Evolutionary conservation across 2,329 filamentous ascomycete genomes (phyloP).

Genomic region (Sporothrix phasma): DNA sequence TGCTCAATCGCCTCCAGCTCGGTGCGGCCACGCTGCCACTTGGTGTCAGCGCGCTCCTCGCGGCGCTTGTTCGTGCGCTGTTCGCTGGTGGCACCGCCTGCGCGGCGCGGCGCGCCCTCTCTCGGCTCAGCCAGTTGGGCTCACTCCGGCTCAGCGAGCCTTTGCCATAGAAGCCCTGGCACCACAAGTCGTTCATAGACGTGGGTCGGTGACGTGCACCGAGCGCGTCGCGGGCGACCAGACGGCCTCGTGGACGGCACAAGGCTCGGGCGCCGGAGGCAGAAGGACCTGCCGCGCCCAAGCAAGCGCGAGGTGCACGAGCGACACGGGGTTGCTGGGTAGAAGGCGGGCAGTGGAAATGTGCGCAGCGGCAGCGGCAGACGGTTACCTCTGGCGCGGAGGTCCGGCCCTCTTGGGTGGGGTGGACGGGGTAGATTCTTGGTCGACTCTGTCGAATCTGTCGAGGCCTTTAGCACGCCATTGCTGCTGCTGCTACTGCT

Average conservation of each 20-base stretch:
- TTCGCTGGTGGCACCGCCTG: slow-evolving; percentile 65
- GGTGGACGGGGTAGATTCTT: background rate
- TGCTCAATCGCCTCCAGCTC: slow-evolving; percentile 77
- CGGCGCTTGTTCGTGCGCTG: slow-evolving; percentile 67
- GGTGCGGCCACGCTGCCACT: slow-evolving; percentile 81
- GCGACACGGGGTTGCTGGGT: slow-evolving; percentile 83
- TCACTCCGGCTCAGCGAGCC: slow-evolving; percentile 89
- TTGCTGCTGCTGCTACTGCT: slow-evolving; percentile 15
- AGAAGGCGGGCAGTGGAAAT: slow-evolving; percentile 76
- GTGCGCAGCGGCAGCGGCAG: slow-evolving; percentile 71
- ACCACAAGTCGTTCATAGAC: slow-evolving; percentile 77
- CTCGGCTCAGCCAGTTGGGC: slow-evolving; percentile 80
- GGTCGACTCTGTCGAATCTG: slow-evolving; percentile 19
- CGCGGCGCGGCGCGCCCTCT: slow-evolving; percentile 55
- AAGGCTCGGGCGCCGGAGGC: slow-evolving; percentile 54
- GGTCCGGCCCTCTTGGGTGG: background rate
- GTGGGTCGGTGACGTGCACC: slow-evolving; percentile 69
- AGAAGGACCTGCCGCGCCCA: slow-evolving; percentile 67
- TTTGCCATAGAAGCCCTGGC: slow-evolving; percentile 96
- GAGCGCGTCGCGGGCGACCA: slow-evolving; percentile 78
- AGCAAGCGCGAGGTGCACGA: slow-evolving; percentile 68
- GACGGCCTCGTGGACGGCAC: slow-evolving; percentile 57
- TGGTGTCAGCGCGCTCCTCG: slow-evolving; percentile 71
- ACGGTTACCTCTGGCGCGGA: slow-evolving; percentile 49
- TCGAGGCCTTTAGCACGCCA: slow-evolving; percentile 13